Evolutionary conservation across 495 filamentous ascomycete species (phyloP), one percentile per base, ranked within the genome.

Genomic region (Aspergillus indologenus): DNA sequence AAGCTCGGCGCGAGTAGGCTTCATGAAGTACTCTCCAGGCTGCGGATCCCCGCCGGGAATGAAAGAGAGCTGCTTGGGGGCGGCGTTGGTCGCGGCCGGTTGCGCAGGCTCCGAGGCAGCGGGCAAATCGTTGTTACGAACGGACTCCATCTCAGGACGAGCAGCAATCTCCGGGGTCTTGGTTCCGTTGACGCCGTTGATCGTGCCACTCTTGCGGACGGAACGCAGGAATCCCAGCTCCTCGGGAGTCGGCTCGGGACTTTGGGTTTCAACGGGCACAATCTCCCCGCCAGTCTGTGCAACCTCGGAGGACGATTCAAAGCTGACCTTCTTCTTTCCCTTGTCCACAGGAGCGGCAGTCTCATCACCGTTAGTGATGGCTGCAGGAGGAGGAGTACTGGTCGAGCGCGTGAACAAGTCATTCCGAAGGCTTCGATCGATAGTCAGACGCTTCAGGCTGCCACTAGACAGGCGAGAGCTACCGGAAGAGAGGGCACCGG

Each of bases 311-410:
- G 76, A 78, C 11, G 85, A 83, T 65, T 96, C 90, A 65, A 98
- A 98, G 73, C 90, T 96, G 53, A 97, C 94, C 56, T 85, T 85
- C 75, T 96, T 96, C 65, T 85, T 89, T 60, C 89, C 72, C 24
- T 79, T 76, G 48, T 75, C 70, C 17, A 71, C 53, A 5, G 79
- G 68, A 14, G 68, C 74, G 4, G 62, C 46, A 5, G 68, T 53
- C 20, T 79, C 75, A 24, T 73, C 72, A 23, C 85, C 82, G 57
- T 83, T 79, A 51, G 79, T 80, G 61, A 78, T 70, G 66, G 81
- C 31, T 6, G 77, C 69, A 12, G 71, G 64, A 6, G 71, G 64
- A 6, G 82, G 78, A 5, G 78, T 79, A 65, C 69, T 75, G 64
- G 68, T 65, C 26, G 64, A 68, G 51, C 71, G 73, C 18, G 72